Evolutionary conservation across 306 rosid genomes (phyloP), one percentile per base, ranked within the genome.

Genomic region (Comarum palustre): DNA sequence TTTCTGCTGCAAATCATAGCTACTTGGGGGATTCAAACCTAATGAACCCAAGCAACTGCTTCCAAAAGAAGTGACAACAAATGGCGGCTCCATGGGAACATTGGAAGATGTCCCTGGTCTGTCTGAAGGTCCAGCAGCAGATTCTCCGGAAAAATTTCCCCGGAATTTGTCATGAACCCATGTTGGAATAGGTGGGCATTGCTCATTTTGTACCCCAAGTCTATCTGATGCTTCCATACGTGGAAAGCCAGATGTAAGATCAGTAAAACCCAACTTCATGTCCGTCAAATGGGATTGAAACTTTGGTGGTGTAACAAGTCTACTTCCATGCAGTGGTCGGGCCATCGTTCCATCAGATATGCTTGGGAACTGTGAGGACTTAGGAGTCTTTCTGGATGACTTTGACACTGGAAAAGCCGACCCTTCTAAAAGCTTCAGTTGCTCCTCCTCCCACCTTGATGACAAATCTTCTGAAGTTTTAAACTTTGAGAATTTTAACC

Each of bases 321-420:
- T 88, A 96, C 96, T 86, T 58, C 96, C 97, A 34, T 87, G 99
- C 84, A 95, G 82, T 64, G 99, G 97, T 84, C 97, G 87, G 42
- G 91, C 87, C 99, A 95, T 91, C 97, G 92, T 92, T 63, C 93
- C 99, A 80, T 91, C 99, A 79, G 99, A 90, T 73, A 95, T 89
- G 80, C 74, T 71, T 14, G 97, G 92, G 84, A 95, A 88, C 51
- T 84, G 80, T 15, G 93, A 73, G 38, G 93, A 82, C 79, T 84
- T 95, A 68, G 83, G 38, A 76, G 86, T 74, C 86, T 77, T 90
- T 2, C 85, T 90, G 70, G 88, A 76, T 52, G 90, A 81, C 78
- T 89, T 91, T 43, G 86, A 81, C 71, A 70, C 76, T 10, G 88
- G 85, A 87, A 82, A 84, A 52, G 82, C 47, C 69, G 96, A 79